Evolutionary conservation across 345 rosid genomes (phyloP).

Genomic region (Eucalyptus marginata): DNA sequence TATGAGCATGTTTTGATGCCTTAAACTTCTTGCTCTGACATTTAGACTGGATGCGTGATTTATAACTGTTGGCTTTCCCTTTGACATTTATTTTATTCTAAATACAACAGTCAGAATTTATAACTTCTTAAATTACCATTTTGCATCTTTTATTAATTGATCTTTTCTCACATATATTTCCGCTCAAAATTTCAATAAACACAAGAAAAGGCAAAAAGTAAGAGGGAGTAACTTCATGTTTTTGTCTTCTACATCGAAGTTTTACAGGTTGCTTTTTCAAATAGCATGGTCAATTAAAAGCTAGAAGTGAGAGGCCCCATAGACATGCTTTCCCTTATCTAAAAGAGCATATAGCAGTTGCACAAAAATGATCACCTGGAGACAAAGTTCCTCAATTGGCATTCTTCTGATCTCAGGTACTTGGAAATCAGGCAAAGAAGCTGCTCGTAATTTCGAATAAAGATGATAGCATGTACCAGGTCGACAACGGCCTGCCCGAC

Average conservation of each 20-base stretch:
- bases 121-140: not conserved
- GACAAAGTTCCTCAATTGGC: conserved; percentile 92
- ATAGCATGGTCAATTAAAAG: not conserved
- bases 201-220: not conserved
- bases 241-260: not conserved
- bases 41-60: not conserved
- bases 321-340: not conserved
- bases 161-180: not conserved
- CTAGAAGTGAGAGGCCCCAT: not conserved
- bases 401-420: conserved; percentile 90
- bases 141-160: not conserved
- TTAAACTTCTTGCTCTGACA: not conserved
- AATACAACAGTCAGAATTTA: not conserved
- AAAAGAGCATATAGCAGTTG: not conserved
- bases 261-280: not conserved
- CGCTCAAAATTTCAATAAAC: not conserved
- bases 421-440: conserved; percentile 72
- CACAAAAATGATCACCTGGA: conserved; percentile 41
- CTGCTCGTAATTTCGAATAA: conserved; percentile 67
- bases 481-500: conserved; percentile 94
- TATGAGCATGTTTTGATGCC: not conserved
- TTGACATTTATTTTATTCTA: not conserved
- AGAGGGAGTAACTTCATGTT: not conserved
- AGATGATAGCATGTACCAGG: conserved; percentile 95
- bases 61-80: not conserved